These are phyloP conservation scores for Spinellus fusiger DNA, from an alignment of 192 early-diverging fungal species.

Conservation along the genomic window DNA sequence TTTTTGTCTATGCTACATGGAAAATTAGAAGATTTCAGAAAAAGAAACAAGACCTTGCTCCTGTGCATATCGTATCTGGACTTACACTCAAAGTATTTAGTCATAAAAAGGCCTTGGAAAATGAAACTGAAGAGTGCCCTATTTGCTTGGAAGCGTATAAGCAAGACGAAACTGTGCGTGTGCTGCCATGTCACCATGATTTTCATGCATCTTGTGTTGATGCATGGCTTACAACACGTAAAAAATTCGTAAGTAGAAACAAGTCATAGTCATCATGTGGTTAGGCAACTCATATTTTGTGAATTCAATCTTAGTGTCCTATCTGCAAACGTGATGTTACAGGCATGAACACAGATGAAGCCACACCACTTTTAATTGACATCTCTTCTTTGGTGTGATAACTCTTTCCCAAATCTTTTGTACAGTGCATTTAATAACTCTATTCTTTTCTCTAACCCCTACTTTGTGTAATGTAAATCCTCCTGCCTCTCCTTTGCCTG, in stretches of 20 bases:
- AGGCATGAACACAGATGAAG: slow-evolving; percentile 11
- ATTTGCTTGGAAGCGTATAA: slow-evolving; percentile 93
- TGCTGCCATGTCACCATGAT: slow-evolving; percentile 84
- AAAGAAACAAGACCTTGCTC: slow-evolving; percentile 66
- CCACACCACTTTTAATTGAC: slow-evolving; percentile 16
- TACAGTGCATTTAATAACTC: too few relatives aligned
- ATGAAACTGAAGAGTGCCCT: slow-evolving; percentile 75
- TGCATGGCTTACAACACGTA: slow-evolving; percentile 82
- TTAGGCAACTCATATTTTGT: background rate
- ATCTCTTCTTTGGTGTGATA: background rate
- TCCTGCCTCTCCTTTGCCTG: too few relatives aligned
- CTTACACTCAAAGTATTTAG: slow-evolving; percentile 71
- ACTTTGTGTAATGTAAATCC: too few relatives aligned
- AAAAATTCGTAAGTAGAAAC: slow-evolving; percentile 72
- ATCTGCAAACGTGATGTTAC: slow-evolving; percentile 26
- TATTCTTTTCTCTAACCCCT: too few relatives aligned
- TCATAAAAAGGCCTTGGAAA: slow-evolving; percentile 20
- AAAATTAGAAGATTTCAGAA: slow-evolving; percentile 60
- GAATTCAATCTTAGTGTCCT: slow-evolving; percentile 15
- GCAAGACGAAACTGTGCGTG: slow-evolving; percentile 75
- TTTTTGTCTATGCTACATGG: slow-evolving; percentile 68
- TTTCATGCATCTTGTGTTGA: slow-evolving; percentile 90
- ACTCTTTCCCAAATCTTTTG: too few relatives aligned
- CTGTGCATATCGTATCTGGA: slow-evolving; percentile 60
- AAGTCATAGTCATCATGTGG: background rate